Base-by-base conservation (phyloP, 2,329 filamentous ascomycete genomes). In the Hypoxylon sp. region DNA sequence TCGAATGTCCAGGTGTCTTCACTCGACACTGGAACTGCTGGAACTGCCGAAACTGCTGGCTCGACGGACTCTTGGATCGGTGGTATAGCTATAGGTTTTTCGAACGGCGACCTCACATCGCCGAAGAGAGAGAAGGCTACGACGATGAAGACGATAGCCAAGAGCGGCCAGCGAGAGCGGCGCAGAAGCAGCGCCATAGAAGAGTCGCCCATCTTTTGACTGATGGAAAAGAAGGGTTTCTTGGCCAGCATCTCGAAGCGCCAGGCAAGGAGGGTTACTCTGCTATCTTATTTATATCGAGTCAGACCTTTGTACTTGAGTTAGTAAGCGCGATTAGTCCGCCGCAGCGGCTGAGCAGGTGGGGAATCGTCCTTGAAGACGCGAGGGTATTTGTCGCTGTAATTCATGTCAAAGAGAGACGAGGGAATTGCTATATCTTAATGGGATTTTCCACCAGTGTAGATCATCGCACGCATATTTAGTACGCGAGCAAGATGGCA, bases 1-100 rank as follows among this genome's bases (percentile, higher is more conserved):
- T 65, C 63, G n/a, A 67, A 67, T 11, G 6, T 27, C 64, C 64
- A 67, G 18, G 40, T 3, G 20, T 50, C 50, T 9, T 55, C 53
- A 8, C n/a, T 49, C 8, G 46, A 29, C 18, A 35, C 24, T 11
- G 48, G 15, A 6, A 47, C 17, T 9, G 42, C 11, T 10, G 56
- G 15, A 27, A 42, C 4, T n/a, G 29, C 18, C 10, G 37, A n/a
- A n/a, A n/a, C n/a, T n/a, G 24, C 9, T 48, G 45, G 20, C 53
- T 55, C 18, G 24, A n/a, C 41, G n/a, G 51, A 38, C 8, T 49
- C 23, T 33, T n/a, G 10, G 11, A 35, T 33, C 3, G 56, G 33
- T 11, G 42, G 37, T 8, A 27, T 21, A 21, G 41, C 13, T 17
- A 31, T 27, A 4, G 60, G 42, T 17, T n/a, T 51, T 23, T 52